phyloP scores from a whole-genome alignment of 805 yeast genomes.

The Candida schatavii region DNA sequence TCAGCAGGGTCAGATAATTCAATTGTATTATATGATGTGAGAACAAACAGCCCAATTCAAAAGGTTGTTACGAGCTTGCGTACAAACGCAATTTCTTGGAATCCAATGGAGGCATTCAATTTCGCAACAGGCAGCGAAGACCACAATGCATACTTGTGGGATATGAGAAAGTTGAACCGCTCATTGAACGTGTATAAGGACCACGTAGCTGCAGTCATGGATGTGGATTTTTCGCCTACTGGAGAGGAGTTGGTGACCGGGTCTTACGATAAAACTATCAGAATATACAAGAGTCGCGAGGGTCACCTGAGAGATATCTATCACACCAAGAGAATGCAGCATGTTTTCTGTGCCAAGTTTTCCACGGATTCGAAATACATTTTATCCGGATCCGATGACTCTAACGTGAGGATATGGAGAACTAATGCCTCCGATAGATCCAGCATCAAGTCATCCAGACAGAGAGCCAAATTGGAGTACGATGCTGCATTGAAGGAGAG shows the following conservation, averaged over 20 bases:
- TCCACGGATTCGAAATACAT: slow-evolving; percentile 89
- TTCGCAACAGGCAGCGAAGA: slow-evolving; percentile 93
- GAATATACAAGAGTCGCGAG: slow-evolving; percentile 69
- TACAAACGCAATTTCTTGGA: slow-evolving; percentile 88
- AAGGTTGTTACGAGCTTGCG: slow-evolving; percentile 80
- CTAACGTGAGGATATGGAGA: slow-evolving; percentile 93
- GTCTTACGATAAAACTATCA: slow-evolving; percentile 88
- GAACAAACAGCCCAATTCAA: slow-evolving; percentile 91
- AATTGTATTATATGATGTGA: slow-evolving; percentile 81
- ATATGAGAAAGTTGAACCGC: slow-evolving; percentile 86
- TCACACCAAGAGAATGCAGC: slow-evolving; percentile 97
- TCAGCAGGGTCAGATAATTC: slow-evolving; percentile 85
- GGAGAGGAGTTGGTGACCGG: slow-evolving; percentile 96
- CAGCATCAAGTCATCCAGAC: slow-evolving; percentile 73
- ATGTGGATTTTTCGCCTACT: slow-evolving; percentile 92
- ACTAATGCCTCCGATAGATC: slow-evolving; percentile 81
- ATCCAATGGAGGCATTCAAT: slow-evolving; percentile 95
- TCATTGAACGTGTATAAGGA: slow-evolving; percentile 87
- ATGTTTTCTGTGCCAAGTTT: slow-evolving; percentile 77
- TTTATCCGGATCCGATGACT: slow-evolving; percentile 91
- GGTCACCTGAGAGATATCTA: slow-evolving; percentile 95
- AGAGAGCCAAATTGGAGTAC: slow-evolving; percentile 82
- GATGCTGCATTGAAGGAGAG: slow-evolving; percentile 89
- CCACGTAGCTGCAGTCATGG: slow-evolving; percentile 94
- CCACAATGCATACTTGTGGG: slow-evolving; percentile 92